Evolutionary conservation across 2,329 filamentous ascomycete species (phyloP).

Genomic region (Ramichloridium luteum): DNA sequence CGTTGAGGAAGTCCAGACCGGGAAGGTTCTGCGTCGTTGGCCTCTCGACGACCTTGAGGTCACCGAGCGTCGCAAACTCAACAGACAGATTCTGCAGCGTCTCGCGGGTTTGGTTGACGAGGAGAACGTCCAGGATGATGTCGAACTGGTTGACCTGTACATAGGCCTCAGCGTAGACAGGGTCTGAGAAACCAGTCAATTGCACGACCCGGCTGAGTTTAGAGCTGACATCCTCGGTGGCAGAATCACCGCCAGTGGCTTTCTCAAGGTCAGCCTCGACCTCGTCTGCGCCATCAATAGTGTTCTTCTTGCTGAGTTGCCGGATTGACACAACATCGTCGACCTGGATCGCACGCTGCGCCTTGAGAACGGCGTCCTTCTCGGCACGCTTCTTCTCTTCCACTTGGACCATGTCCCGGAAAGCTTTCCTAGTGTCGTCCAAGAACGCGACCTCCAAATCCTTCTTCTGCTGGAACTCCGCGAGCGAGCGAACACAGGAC

Average conservation of each 20-base stretch:
- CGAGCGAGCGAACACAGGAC: slow-evolving; percentile 85
- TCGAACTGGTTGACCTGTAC: slow-evolving; percentile 99
- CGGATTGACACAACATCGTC: slow-evolving; percentile 90
- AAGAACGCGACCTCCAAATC: slow-evolving; percentile 87
- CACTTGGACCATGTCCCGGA: slow-evolving; percentile 91
- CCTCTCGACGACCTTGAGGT: slow-evolving; percentile 93
- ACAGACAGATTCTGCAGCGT: slow-evolving; percentile 95
- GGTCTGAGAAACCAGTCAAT: slow-evolving; percentile 93
- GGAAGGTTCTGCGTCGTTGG: slow-evolving; percentile 93
- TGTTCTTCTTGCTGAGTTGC: slow-evolving; percentile 85
- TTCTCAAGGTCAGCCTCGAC: slow-evolving; percentile 84
- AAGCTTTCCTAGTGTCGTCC: slow-evolving; percentile 88
- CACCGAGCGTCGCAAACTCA: slow-evolving; percentile 94
- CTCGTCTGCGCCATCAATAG: slow-evolving; percentile 64
- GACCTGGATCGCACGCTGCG: slow-evolving; percentile 86
- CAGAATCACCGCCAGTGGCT: slow-evolving; percentile 80
- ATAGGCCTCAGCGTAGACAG: slow-evolving; percentile 97
- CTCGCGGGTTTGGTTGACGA: slow-evolving; percentile 95
- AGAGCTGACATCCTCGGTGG: slow-evolving; percentile 73
- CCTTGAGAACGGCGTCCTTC: slow-evolving; percentile 83
- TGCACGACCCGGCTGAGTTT: slow-evolving; percentile 95
- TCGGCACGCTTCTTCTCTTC: slow-evolving; percentile 97
- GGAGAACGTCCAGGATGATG: slow-evolving; percentile 87
- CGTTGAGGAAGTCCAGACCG: slow-evolving; percentile 93
- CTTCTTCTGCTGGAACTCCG: slow-evolving; percentile 80